Percentiles rank a stretch among this genome's conserved stretches.
Evolutionary conservation across 2,329 filamentous ascomycete species (phyloP).

Genomic region (Mycogone perniciosa): DNA sequence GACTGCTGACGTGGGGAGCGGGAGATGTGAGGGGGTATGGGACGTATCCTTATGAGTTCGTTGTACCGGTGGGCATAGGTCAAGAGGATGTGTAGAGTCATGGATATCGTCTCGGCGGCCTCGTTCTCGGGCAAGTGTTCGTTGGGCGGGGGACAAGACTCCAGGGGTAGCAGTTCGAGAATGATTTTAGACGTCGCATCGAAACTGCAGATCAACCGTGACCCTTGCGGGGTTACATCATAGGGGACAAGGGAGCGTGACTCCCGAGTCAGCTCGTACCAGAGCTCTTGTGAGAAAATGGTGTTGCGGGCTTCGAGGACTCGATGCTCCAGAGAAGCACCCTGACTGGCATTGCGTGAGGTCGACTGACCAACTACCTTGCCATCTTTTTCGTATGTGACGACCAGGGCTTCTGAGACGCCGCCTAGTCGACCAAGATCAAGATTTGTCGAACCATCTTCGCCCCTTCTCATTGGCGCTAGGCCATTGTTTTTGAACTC

Average conservation of each 20-base stretch:
- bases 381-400: conserved; percentile 56
- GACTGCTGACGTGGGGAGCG: conserved; percentile 34
- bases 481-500: conserved; percentile 66
- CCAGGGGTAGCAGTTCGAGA: conserved; percentile 62
- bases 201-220: conserved; percentile 50
- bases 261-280: conserved; percentile 82
- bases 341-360: conserved; percentile 46
- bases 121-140: conserved; percentile 35
- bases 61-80: conserved; percentile 73
- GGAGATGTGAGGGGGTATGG: conserved; percentile 35
- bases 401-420: conserved; percentile 56
- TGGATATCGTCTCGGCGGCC: conserved; percentile 59
- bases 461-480: conserved; percentile 67
- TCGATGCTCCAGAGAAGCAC: conserved; percentile 52
- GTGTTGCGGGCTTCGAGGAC: conserved; percentile 73
- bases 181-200: conserved; percentile 49
- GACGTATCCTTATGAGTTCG: conserved; percentile 59
- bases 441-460: conserved; percentile 68
- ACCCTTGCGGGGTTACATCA: conserved; percentile 58
- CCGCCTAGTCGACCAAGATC: conserved; percentile 53
- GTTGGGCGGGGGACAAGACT: conserved; percentile 29
- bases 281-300: conserved; percentile 78
- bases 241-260: conserved; percentile 65
- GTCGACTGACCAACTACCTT: conserved; percentile 51
- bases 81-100: conserved; percentile 69